Conservation (phyloP, 257 asterid genomes). For the Prunella vulgaris region DNA sequence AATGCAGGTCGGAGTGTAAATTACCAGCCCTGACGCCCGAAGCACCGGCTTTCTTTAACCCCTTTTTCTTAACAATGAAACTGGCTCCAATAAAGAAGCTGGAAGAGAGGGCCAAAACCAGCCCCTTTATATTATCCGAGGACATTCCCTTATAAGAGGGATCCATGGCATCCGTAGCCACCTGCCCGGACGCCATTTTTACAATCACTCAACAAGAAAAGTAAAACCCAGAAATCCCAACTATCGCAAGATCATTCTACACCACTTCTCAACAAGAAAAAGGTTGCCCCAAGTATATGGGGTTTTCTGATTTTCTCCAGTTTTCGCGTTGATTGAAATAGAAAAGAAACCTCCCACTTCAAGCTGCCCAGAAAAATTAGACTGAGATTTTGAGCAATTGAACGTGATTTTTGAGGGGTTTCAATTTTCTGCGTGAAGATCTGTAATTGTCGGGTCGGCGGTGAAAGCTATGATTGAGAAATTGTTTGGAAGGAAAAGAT, state of each 20-base stretch:
- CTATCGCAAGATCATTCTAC: conserved; percentile 32
- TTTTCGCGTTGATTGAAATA: conserved; percentile 21
- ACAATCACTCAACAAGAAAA: conserved; percentile 16
- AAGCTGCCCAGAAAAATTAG: not conserved
- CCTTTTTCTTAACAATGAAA: conserved; percentile 82
- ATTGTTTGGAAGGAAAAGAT: not conserved
- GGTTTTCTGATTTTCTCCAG: conserved; percentile 13
- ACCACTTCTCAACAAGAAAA: conserved; percentile 14
- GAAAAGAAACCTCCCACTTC: not conserved
- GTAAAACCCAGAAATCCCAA: conserved; percentile 1
- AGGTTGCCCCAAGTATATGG: not conserved
- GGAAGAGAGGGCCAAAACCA: conserved; percentile 68
- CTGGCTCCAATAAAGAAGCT: conserved; percentile 83
- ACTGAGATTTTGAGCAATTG: conserved; percentile 12
- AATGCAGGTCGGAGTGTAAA: not conserved
- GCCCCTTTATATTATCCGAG: conserved; percentile 70
- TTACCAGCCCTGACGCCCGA: conserved; percentile 84
- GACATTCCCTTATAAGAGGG: conserved; percentile 50
- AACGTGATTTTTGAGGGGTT: not conserved
- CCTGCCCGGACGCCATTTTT: conserved; percentile 44
- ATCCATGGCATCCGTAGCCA: conserved; percentile 28
- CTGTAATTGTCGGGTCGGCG: conserved; percentile 18
- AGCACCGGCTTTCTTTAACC: conserved; percentile 79
- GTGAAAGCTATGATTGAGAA: not conserved
- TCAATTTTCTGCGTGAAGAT: conserved; percentile 16